These are phyloP conservation scores for Anisodus tanguticus DNA, from an alignment of 257 asterid genomes.

Conservation along the genomic window DNA sequence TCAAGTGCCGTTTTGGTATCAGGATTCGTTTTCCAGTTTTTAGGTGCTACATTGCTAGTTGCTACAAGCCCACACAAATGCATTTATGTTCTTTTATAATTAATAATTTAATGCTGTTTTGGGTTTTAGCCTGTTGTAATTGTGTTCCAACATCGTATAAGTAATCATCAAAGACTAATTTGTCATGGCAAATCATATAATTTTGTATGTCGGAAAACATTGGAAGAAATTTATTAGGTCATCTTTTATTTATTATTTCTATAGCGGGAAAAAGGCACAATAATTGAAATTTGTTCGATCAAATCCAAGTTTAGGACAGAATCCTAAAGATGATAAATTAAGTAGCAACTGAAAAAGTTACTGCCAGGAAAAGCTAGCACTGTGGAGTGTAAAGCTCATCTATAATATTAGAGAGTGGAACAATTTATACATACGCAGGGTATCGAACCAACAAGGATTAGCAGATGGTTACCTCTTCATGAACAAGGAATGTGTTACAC, in stretches of 20 bases:
- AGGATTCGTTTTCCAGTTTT: not conserved
- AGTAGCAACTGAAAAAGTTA: not conserved
- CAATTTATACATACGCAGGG: not conserved
- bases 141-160: not conserved
- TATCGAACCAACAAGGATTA: not conserved
- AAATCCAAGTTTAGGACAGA: not conserved
- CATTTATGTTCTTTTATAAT: not conserved
- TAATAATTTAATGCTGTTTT: not conserved
- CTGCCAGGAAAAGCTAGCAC: not conserved
- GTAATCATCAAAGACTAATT: not conserved
- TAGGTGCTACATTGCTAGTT: not conserved
- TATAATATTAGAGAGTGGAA: not conserved
- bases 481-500: too few relatives aligned
- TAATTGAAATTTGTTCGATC: not conserved
- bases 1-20: not conserved
- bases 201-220: not conserved
- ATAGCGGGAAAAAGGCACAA: not conserved
- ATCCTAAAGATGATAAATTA: too few relatives aligned
- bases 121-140: not conserved
- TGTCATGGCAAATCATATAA: not conserved
- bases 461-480: not conserved
- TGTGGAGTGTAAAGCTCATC: not conserved
- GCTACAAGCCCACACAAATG: not conserved
- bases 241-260: not conserved
- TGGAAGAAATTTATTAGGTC: not conserved